Evolutionary conservation across 2,329 filamentous ascomycete species (phyloP), one percentile per base, ranked within the genome.

Genomic region (Mollisia scopiformis): DNA sequence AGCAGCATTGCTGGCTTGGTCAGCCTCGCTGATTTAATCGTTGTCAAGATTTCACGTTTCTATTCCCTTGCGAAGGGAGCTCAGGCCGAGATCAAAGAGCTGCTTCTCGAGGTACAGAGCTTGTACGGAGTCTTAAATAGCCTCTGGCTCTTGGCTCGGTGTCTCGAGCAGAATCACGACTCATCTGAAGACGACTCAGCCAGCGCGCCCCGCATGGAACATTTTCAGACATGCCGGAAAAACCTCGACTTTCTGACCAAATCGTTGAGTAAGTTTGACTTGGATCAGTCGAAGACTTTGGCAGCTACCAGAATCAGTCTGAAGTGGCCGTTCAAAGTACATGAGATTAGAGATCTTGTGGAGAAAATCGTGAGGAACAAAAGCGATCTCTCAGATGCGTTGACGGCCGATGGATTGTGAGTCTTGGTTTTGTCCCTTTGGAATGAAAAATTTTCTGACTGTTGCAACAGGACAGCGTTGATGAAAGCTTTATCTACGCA

Each of bases 41-140:
- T 37, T 1, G 55, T 58, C 33, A 58, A 58, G 33, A 55, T 62
- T 6, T 62, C 55, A n/a, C 58, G 43, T 41, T 62, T 55, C 25
- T 62, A 55, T 23, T 49, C 39, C 25, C 55, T 58, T n/a, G 55
- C 51, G 27, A 62, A 62, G 11, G 35, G 43, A 3, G 30, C 56
- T 1, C 39, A 58, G 8, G 37, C 43, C 14, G 59, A 62, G 14
- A 62, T 62, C 27, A 58, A 37, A 55, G 55, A 46, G 10, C 31
- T 62, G 39, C 53, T 58, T 33, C 16, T 62, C 11, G 59, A 62
- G 25, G 43, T 58, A 2, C 55, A 62, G 23, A 62, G 59, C 33
- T 41, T 62, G 13, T 62, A 62, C 19, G 59, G 59, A 10, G 59
- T 62, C 13, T 31, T 62, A 33, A 62, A 62, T 14, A 62, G 59